phyloP scores from a whole-genome alignment of 164 flowering plant species.

The Taxillus chinensis region DNA sequence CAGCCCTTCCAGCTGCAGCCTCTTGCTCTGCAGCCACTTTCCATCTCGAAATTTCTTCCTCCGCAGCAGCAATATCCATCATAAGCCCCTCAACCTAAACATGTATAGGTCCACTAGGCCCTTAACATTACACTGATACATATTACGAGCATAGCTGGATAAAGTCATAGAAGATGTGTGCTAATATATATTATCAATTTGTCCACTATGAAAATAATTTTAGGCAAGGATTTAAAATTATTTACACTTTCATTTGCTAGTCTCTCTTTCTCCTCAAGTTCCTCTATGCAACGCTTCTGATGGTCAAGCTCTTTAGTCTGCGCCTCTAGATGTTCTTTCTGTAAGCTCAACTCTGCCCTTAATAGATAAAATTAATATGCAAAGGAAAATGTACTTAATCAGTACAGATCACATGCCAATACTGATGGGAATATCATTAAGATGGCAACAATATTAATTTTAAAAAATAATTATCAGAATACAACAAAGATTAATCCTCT shows the following conservation, averaged over 20 bases:
- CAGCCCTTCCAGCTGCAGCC: conserved; percentile 87
- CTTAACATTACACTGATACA: not conserved
- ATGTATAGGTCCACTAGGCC: conserved; percentile 5
- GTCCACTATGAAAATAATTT: not conserved
- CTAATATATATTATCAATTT: too few relatives aligned
- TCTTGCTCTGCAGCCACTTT: conserved; percentile 95
- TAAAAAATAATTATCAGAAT: not conserved
- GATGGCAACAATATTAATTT: not conserved
- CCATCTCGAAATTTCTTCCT: conserved; percentile 96
- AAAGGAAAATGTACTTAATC: conserved; percentile 9
- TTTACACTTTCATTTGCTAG: conserved; percentile 76
- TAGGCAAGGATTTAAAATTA: not conserved
- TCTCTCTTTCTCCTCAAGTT: conserved; percentile 85
- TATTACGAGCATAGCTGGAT: not conserved
- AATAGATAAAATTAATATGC: conserved; percentile 24
- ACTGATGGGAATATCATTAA: not conserved
- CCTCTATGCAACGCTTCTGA: conserved; percentile 51
- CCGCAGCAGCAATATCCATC: conserved; percentile 89
- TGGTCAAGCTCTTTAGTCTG: conserved; percentile 71
- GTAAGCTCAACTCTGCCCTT: conserved; percentile 79
- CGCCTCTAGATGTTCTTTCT: conserved; percentile 59
- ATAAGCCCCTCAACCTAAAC: conserved; percentile 88
- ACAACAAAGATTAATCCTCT: too few relatives aligned
- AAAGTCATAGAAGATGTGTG: not conserved
- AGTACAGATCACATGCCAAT: not conserved